Percentiles rank a stretch among this genome's conserved stretches.
phyloP scores from a whole-genome alignment of 1,284 basidiomycete species.

The Leccinum fuscescens region DNA sequence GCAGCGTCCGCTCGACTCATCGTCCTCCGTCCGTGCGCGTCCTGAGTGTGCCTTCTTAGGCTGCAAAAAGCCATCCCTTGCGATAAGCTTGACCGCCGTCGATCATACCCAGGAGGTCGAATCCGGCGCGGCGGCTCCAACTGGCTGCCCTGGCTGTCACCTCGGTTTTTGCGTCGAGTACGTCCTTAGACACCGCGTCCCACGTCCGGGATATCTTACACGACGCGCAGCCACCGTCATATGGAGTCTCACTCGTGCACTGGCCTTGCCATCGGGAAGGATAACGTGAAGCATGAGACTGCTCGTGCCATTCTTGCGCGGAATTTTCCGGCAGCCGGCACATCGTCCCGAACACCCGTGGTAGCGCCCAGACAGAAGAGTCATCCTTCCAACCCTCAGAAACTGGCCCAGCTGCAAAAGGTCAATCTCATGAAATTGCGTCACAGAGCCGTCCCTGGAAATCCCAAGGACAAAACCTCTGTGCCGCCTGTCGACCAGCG shows the following conservation, averaged over 20 bases:
- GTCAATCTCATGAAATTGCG: too few relatives aligned
- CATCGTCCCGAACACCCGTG: too few relatives aligned
- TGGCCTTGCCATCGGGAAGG: slow-evolving; percentile 13
- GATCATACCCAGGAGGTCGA: slow-evolving; percentile 12
- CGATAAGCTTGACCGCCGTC: slow-evolving; percentile 34
- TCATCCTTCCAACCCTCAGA: too few relatives aligned
- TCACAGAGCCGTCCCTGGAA: too few relatives aligned
- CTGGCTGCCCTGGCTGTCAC: slow-evolving; percentile 52
- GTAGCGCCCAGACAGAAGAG: too few relatives aligned
- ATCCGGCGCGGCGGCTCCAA: slow-evolving; percentile 8
- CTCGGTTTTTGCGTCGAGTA: slow-evolving; percentile 64
- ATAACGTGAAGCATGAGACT: slow-evolving; percentile 41
- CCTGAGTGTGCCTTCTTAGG: slow-evolving; percentile 47
- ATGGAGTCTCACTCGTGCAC: slow-evolving; percentile 54
- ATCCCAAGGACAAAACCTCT: too few relatives aligned
- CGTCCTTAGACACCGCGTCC: slow-evolving; percentile 16
- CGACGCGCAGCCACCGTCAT: slow-evolving; percentile 54
- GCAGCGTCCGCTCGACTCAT: slow-evolving; percentile 1
- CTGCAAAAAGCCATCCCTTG: slow-evolving; percentile 58
- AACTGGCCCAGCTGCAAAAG: too few relatives aligned
- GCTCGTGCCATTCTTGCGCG: slow-evolving; percentile 56
- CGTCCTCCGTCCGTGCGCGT: slow-evolving; percentile 29
- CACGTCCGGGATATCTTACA: slow-evolving; percentile 12
- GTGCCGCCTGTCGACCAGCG: too few relatives aligned
- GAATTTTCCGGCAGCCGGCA: slow-evolving; percentile 43